Evolutionary conservation across 225 moss, liverwort and hornwort genomes (phyloP).

Genomic region (Pseudoscleropodium purum): DNA sequence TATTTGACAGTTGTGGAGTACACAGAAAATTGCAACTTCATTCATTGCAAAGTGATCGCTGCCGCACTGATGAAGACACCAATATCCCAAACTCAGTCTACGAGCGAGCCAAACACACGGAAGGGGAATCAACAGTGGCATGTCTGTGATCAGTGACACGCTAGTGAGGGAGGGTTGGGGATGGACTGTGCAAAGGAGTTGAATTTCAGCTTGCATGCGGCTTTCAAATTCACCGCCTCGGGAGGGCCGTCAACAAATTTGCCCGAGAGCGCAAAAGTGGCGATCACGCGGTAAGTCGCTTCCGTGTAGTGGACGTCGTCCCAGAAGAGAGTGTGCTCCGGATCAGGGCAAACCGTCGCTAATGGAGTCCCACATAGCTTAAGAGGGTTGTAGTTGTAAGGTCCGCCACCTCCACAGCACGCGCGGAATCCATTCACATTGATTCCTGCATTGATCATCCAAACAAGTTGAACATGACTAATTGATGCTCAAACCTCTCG

Average conservation of each 20-base stretch:
- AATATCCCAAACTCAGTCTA: neutral
- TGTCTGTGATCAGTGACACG: neutral
- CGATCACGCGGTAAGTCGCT: neutral
- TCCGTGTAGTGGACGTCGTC: neutral
- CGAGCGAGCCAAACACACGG: neutral
- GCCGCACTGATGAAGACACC: neutral
- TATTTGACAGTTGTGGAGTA: neutral
- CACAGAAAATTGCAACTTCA: neutral
- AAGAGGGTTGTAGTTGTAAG: conserved; percentile 21
- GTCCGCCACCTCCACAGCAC: conserved; percentile 49
- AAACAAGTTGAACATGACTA: neutral
- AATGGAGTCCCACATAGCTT: neutral
- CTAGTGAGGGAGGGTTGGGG: neutral
- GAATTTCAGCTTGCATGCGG: conserved; percentile 1
- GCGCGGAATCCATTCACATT: neutral
- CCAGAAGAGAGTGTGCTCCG: conserved; percentile 7
- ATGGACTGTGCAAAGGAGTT: neutral
- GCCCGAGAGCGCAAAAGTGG: conserved; percentile 15
- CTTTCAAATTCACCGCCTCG: neutral
- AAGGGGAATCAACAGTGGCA: neutral
- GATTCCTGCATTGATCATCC: neutral
- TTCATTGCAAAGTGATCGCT: neutral
- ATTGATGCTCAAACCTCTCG: no score
- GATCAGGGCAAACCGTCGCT: neutral
- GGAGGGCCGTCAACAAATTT: conserved; percentile 18